phyloP scores from a whole-genome alignment of 2,329 filamentous ascomycete species.

The Colletotrichum godetiae region DNA sequence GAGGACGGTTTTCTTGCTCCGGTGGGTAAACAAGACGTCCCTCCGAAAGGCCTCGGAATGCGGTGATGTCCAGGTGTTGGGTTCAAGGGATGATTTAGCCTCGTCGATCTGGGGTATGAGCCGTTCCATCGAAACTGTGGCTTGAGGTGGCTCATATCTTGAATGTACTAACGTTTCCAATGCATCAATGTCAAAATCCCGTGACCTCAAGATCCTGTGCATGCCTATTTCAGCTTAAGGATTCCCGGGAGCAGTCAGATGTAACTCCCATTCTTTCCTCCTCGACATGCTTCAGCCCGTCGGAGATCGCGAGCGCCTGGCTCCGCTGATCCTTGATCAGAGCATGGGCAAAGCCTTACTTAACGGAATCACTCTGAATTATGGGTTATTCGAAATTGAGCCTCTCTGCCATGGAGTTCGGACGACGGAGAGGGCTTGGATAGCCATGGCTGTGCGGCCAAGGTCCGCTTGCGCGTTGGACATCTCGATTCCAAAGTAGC shows the following conservation, averaged over 20 bases:
- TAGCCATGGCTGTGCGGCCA: background rate
- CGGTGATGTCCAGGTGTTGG: background rate
- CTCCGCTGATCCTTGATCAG: background rate
- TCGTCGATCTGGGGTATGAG: background rate
- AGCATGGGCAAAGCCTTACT: background rate
- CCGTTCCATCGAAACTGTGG: background rate
- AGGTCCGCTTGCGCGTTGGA: background rate
- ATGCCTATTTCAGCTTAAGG: background rate
- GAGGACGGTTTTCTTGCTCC: background rate
- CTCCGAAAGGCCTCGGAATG: slow-evolving; percentile 6
- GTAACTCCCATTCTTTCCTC: background rate
- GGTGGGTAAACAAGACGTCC: background rate
- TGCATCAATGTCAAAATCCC: background rate
- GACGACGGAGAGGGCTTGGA: background rate
- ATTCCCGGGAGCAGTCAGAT: background rate
- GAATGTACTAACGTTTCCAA: background rate
- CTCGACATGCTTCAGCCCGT: background rate
- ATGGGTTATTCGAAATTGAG: background rate
- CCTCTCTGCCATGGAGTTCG: background rate
- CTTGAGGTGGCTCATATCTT: background rate
- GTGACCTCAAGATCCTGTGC: background rate
- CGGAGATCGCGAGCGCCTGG: background rate
- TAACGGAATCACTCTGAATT: background rate
- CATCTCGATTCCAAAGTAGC: background rate
- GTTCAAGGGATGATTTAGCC: background rate